Base-by-base conservation (phyloP, 2,329 filamentous ascomycete genomes). In the Colletotrichum paranaense region DNA sequence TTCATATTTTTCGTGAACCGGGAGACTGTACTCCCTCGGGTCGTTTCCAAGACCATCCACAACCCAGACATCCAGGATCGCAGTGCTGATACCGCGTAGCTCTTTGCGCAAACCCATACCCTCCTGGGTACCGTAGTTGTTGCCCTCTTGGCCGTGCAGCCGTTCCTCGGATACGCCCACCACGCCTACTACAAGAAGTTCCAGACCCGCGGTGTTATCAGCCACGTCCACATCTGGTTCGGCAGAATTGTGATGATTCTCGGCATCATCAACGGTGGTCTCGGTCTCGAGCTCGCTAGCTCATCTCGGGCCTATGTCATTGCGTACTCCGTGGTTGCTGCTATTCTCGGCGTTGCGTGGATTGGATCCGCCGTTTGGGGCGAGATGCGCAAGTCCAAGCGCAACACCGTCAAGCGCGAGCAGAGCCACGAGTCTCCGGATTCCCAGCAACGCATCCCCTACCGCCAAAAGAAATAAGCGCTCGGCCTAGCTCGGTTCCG, bases 181-280 rank as follows among this genome's bases (percentile, higher is more conserved):
- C 91, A 93, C 79, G 76, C 78, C 38, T 80, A 89, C 77, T 92
- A 84, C 79, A 76, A 85, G 68, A 85, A 84, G 78, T 79, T 86
- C 67, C 81, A 85, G 65, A 57, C 77, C 30, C 88, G 91, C 46
- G 87, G 87, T 7, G 19, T 83, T 53, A 78, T 91, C 74, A 90
- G 89, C 75, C 81, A 91, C 75, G 78, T 83, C 1, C 91, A 93
- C 78, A 88, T 92, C 76, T 92, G 90, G 89, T 91, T 87, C 77
- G 91, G 91, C 14, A 87, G 91, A 22, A 76, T 82, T 1, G 79
- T 92, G 56, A 88, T 93, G 75, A 68, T 88, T 22, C 78, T 92
- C 3, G 91, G 89, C 30, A 84, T 92, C 57, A 79, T 92, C 76
- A 93, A 93, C 76, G 91, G 91, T 68, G 91, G 91, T 0, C 80